phyloP scores from a whole-genome alignment of 345 rosid genomes.

The Citrus mangshanensis region DNA sequence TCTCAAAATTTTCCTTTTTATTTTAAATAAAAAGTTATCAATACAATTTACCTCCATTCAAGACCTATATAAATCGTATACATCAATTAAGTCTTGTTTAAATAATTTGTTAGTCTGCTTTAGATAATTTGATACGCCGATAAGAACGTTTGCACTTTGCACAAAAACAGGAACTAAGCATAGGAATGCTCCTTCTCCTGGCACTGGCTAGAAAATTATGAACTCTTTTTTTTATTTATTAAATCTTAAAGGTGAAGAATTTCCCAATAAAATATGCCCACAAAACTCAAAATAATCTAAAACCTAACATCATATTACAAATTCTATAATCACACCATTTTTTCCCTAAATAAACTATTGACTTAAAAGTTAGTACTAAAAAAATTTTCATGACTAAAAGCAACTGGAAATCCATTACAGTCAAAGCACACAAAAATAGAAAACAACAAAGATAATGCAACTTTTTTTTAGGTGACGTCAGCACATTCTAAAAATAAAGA shows the following conservation, averaged over 20 bases:
- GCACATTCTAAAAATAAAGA: neutral
- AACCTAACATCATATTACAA: neutral
- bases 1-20: no score
- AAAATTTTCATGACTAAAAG: neutral
- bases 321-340: neutral
- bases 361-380: neutral
- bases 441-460: neutral
- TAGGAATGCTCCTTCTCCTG: neutral
- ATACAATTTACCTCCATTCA: no score
- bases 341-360: neutral
- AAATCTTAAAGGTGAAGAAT: neutral
- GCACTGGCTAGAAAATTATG: conserved; percentile 1
- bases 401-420: conserved; percentile 4
- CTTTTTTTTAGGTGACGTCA: neutral
- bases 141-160: conserved; percentile 30
- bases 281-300: neutral
- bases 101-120: no score
- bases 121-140: conserved; percentile 7
- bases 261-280: neutral
- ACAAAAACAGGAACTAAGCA: neutral
- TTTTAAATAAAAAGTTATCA: no score
- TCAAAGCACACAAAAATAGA: neutral
- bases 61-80: no score
- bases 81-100: no score
- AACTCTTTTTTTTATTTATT: neutral